Base-by-base conservation (phyloP, 495 filamentous ascomycete species). In the Penicillium angulare region DNA sequence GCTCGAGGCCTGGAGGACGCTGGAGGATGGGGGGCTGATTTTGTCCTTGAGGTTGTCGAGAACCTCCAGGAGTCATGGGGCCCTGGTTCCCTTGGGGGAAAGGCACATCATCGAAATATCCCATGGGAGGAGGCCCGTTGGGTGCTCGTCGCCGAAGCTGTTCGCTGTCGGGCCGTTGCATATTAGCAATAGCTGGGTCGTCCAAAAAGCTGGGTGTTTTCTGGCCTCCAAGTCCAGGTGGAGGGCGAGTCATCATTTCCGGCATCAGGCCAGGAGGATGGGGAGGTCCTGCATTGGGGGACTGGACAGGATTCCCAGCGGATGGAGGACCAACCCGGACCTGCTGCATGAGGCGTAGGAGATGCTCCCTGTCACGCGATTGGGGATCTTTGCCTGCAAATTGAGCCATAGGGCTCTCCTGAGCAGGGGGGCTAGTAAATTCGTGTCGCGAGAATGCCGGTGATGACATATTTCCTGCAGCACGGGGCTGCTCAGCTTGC, bases 331-430 rank as follows among this genome's bases (percentile, higher is more conserved):
- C 69, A 18, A 75, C 61, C 17, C 65, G 65, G 22, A 70, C 65
- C 57, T 79, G 77, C 42, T 79, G 76, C 78, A 81, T 80, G 31
- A 81, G 60, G 15, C 73, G 74, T 24, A 80, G 69, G 12, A 81
- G 53, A 60, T 78, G 68, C 42, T 80, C 75, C 42, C 74, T 62
- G 24, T 81, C 77, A 20, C 67, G 64, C 41, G 65, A 56, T 39
- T 74, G 75, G 0, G 70, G 61, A 21, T 73, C 61, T 43, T 65
- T 68, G 16, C 33, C 57, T 38, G 32, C 51, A 49, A 39, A 60
- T 33, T 65, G 68, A 9, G 48, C 55, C 46, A 72, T 51, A 7
- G 67, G 53, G 43, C 53, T 58, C 43, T 76, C 72, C 12, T 67
- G 60, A 6, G 13, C 27, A 1, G 52, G 38, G 22, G 64, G 57